A percentile compares a stretch with the other conserved stretches of the same genome.
Evolutionary conservation across 331 rosid genomes (phyloP).

Genomic region (Quercus phellos): DNA sequence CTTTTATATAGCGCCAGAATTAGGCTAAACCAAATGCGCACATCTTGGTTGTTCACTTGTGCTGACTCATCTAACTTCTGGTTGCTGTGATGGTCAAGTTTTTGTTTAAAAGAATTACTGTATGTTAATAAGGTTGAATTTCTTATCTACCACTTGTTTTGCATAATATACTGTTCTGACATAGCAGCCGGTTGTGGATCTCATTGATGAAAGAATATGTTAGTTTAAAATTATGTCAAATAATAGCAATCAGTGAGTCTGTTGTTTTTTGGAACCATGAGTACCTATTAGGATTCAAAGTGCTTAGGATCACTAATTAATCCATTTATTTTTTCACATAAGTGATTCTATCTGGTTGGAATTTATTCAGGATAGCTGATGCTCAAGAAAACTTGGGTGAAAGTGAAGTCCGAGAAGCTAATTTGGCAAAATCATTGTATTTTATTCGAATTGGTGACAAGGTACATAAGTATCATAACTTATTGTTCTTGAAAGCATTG

Average conservation of each 20-base stretch:
- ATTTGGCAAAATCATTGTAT: slow-evolving; percentile 84
- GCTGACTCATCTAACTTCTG: not conserved
- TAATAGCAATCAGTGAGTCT: not conserved
- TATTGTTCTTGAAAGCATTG: not conserved
- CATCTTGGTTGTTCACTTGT: not conserved
- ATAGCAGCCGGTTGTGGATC: not conserved
- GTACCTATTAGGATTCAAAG: not conserved
- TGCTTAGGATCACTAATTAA: not conserved
- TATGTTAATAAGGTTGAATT: too few relatives aligned
- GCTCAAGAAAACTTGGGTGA: slow-evolving; percentile 98
- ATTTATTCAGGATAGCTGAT: slow-evolving; percentile 75
- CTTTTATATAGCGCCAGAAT: too few relatives aligned
- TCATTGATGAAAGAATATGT: not conserved
- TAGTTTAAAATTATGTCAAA: not conserved
- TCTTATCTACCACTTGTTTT: not conserved
- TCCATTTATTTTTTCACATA: not conserved
- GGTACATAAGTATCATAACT: slow-evolving; percentile 37
- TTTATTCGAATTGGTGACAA: slow-evolving; percentile 86
- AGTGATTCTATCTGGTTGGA: slow-evolving; percentile 9
- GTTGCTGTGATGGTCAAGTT: not conserved
- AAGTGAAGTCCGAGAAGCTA: slow-evolving; percentile 99
- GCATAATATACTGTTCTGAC: not conserved
- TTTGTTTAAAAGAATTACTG: too few relatives aligned
- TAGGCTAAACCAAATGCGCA: too few relatives aligned
- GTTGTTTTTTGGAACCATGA: not conserved